Evolutionary conservation across 75 land plant genomes (phyloP).

Genomic region (Pinus albicaulis): DNA sequence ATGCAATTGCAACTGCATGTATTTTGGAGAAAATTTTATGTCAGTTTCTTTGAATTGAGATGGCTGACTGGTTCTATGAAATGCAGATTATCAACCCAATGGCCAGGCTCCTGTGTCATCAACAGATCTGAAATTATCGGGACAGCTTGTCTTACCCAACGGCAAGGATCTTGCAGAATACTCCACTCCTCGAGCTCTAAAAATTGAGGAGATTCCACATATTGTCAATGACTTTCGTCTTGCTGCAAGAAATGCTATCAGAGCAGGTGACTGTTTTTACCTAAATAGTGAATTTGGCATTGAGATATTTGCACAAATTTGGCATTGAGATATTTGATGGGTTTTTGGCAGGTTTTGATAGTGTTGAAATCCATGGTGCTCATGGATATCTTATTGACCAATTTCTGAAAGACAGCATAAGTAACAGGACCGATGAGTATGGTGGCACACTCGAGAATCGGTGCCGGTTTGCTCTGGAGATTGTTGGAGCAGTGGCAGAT

Average conservation of each 20-base stretch:
- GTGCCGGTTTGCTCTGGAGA: conserved; percentile 37
- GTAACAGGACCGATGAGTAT: conserved; percentile 34
- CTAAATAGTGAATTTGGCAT: too few relatives aligned
- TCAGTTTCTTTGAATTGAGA: too few relatives aligned
- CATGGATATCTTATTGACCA: conserved; percentile 38
- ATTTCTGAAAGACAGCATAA: conserved; percentile 35
- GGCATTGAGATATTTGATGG: neutral
- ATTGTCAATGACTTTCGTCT: conserved; percentile 34
- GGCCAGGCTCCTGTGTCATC: conserved; percentile 33
- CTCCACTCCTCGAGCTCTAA: conserved; percentile 38
- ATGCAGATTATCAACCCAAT: conserved; percentile 34
- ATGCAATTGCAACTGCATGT: too few relatives aligned
- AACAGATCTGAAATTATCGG: conserved; percentile 19
- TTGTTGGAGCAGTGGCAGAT: conserved; percentile 30
- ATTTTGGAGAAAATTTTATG: too few relatives aligned
- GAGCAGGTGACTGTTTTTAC: conserved; percentile 14
- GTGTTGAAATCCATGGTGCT: conserved; percentile 45
- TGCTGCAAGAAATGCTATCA: conserved; percentile 42
- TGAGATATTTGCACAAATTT: too few relatives aligned
- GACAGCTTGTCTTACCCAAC: conserved; percentile 1
- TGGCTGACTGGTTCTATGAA: too few relatives aligned
- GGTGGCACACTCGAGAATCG: conserved; percentile 46
- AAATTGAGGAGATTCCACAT: conserved; percentile 34
- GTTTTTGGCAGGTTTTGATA: conserved; percentile 35
- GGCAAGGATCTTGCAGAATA: conserved; percentile 15